phyloP scores from a whole-genome alignment of 148 eudicot species.

The Salicornia ramosissima region DNA sequence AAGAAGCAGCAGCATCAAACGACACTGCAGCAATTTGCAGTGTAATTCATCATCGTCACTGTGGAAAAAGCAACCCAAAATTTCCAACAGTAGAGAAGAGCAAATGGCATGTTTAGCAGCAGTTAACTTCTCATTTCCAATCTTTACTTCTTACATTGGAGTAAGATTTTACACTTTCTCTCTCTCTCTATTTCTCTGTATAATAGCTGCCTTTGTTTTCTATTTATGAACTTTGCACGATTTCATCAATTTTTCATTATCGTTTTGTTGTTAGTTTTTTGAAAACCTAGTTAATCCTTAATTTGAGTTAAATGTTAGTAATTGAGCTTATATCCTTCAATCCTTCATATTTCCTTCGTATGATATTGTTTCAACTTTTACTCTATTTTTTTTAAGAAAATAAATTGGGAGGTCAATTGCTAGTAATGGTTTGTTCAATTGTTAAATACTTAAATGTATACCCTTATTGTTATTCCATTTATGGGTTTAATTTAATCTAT shows the following conservation, averaged over 20 bases:
- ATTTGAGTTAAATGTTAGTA: not conserved
- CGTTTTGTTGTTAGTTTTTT: not conserved
- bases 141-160: not conserved
- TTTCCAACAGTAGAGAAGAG: no score
- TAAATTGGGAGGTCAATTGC: not conserved
- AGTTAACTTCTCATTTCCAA: slow-evolving; percentile 5
- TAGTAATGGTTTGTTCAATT: not conserved
- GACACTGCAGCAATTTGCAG: no score
- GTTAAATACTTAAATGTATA: not conserved
- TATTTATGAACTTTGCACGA: not conserved
- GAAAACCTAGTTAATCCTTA: not conserved
- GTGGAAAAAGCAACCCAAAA: no score
- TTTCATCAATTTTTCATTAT: not conserved
- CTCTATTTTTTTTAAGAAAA: no score
- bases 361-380: no score
- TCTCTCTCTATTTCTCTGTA: not conserved
- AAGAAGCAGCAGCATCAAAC: no score
- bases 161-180: not conserved
- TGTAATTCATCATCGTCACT: no score
- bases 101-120: slow-evolving; percentile 18
- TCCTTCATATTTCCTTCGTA: no score
- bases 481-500: no score
- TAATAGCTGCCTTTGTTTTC: not conserved
- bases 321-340: not conserved
- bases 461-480: not conserved